A percentile compares a stretch with the other conserved stretches of the same genome.
These are phyloP conservation scores for Pseudogymnoascus sp. DNA, from an alignment of 2,329 filamentous ascomycete genomes.

Conservation along the genomic window DNA sequence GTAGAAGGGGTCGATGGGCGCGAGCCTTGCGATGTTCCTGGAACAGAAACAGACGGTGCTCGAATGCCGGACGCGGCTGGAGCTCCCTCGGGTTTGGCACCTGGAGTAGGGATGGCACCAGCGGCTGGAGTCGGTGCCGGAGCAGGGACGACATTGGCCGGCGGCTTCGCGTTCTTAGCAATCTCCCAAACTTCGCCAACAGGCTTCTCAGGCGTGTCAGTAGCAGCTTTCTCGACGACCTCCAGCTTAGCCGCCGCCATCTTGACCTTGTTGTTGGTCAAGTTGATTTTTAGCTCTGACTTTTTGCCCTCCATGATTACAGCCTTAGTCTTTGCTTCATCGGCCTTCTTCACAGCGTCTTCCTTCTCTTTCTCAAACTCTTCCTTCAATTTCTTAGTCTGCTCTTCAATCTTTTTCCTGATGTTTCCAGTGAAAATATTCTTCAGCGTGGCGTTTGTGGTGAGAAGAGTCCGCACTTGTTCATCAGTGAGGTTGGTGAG, in stretches of 20 bases:
- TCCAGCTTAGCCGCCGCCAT: slow-evolving; percentile 61
- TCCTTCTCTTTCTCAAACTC: slow-evolving; percentile 40
- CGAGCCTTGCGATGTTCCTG: neutral
- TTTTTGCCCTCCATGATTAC: slow-evolving; percentile 69
- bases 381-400: slow-evolving; percentile 43
- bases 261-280: slow-evolving; percentile 62
- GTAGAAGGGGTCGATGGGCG: neutral
- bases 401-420: slow-evolving; percentile 58
- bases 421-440: slow-evolving; percentile 53
- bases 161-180: slow-evolving; percentile 57
- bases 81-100: slow-evolving; percentile 8
- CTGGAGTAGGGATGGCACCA: slow-evolving; percentile 5
- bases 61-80: neutral
- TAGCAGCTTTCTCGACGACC: slow-evolving; percentile 71
- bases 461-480: slow-evolving; percentile 45
- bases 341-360: slow-evolving; percentile 40
- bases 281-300: slow-evolving; percentile 64
- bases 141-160: slow-evolving; percentile 14
- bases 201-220: slow-evolving; percentile 75
- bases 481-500: slow-evolving; percentile 41
- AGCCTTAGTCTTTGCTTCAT: slow-evolving; percentile 37
- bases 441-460: slow-evolving; percentile 48
- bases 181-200: slow-evolving; percentile 82
- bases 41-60: slow-evolving; percentile 5
- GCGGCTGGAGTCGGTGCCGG: slow-evolving; percentile 11